Base-by-base conservation (phyloP, 106 monocot species). In the Dendrobium nobile region DNA sequence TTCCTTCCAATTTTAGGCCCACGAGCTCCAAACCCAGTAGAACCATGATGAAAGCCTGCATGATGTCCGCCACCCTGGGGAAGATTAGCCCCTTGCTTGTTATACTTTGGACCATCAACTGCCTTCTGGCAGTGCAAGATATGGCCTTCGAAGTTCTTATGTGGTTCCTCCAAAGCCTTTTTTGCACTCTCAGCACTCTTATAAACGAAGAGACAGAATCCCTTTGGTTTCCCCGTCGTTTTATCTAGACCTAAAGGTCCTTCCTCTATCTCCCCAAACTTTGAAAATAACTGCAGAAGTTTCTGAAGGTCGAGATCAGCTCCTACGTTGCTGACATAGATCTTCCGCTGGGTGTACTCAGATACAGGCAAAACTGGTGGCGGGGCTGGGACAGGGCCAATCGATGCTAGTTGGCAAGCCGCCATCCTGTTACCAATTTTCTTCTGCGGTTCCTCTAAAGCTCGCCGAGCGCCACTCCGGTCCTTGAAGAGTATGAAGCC, bases 241-340 rank as follows among this genome's bases (percentile, higher is more conserved):
- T 89, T 92, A 54, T 96, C 96, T 10, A 94, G 79, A 15, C 96
- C 93, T 5, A 96, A 68, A 26, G 96, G 96, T 2, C 96, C 96
- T 77, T 92, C 93, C 79, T 96, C 96, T 11, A 96, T 89, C 84
- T 96, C 96, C 68, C 96, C 96, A 70, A 81, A 96, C 85, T 89
- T 85, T 5, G 88, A 47, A 73, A 96, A 94, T 83, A 92, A 96
- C 81, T 89, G 82, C 22, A 84, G 24, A 41, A 96, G 64, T 78
- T 87, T 94, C 48, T 90, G 79, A 1, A 89, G 85, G 28, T 94
- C 92, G 2, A 94, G 26, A 2, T 90, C 93, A 4, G 87, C 73
- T 3, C 85, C 82, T 1, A 97, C 97, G 64, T 94, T 94, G 81
- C 97, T 94, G 9, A 97, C 90, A 64, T 85, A 97, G 45, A 97